Evolutionary conservation across 2,329 filamentous ascomycete species (phyloP).

Genomic region (Fusarium sp.): DNA sequence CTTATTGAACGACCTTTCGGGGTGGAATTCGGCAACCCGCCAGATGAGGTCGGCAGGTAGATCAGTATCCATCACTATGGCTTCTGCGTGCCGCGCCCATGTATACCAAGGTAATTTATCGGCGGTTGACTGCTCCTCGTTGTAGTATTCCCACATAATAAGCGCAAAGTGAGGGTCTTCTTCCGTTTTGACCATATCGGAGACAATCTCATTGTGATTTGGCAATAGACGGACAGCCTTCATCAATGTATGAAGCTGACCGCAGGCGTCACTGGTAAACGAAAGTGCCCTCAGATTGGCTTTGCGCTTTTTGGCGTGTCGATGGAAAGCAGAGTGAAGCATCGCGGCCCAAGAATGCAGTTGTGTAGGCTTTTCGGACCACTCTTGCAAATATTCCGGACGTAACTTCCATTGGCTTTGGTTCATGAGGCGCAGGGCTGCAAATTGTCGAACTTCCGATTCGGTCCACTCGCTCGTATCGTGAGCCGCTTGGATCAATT

Average conservation of each 20-base stretch:
- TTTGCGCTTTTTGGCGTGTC: conserved; percentile 4
- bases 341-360: conserved; percentile 17
- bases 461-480: conserved; percentile 3
- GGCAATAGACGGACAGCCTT: conserved; percentile 5
- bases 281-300: conserved; percentile 6
- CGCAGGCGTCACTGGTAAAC: conserved; percentile 15
- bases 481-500: background rate
- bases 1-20: background rate
- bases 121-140: background rate
- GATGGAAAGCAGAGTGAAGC: background rate
- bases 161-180: conserved; percentile 9
- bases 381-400: conserved; percentile 3
- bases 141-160: conserved; percentile 25
- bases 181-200: conserved; percentile 9
- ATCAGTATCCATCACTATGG: conserved; percentile 49
- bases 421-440: conserved; percentile 21
- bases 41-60: conserved; percentile 43
- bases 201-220: background rate
- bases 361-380: background rate
- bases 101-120: conserved; percentile 48
- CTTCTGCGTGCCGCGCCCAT: conserved; percentile 49
- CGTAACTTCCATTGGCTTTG: conserved; percentile 1
- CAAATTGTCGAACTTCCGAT: conserved; percentile 17
- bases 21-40: conserved; percentile 43
- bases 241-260: conserved; percentile 19